Evolutionary conservation across 225 moss, liverwort and hornwort genomes (phyloP).

Genomic region (Marchantia polymorpha): DNA sequence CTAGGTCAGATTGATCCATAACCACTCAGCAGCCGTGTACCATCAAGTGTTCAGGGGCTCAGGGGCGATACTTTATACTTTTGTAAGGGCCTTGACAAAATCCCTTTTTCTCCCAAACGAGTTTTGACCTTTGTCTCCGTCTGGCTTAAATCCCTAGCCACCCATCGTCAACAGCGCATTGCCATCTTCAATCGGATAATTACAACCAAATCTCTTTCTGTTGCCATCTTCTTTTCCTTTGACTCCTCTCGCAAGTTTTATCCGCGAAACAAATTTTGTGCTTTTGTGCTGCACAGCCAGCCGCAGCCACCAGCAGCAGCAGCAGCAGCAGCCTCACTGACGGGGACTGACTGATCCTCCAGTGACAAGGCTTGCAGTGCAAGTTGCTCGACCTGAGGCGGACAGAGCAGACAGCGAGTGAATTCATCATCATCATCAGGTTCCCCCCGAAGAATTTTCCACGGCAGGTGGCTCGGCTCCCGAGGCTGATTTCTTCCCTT

Average conservation of each 20-base stretch:
- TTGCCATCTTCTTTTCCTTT: background rate
- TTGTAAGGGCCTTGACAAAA: background rate
- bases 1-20: background rate
- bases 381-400: background rate
- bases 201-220: background rate
- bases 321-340: too few relatives aligned
- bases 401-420: background rate
- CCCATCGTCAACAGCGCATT: background rate
- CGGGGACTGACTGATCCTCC: background rate
- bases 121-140: background rate
- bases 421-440: conserved; percentile 2
- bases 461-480: background rate
- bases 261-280: background rate
- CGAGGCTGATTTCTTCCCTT: background rate
- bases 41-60: background rate
- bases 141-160: background rate
- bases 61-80: background rate
- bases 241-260: background rate
- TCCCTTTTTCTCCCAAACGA: background rate
- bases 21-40: background rate
- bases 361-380: background rate
- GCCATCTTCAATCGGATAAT: background rate
- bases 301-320: too few relatives aligned
- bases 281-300: too few relatives aligned
- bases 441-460: background rate